Conservation (phyloP, 2,329 filamentous ascomycete genomes). For the Metarhizium brunneum region DNA sequence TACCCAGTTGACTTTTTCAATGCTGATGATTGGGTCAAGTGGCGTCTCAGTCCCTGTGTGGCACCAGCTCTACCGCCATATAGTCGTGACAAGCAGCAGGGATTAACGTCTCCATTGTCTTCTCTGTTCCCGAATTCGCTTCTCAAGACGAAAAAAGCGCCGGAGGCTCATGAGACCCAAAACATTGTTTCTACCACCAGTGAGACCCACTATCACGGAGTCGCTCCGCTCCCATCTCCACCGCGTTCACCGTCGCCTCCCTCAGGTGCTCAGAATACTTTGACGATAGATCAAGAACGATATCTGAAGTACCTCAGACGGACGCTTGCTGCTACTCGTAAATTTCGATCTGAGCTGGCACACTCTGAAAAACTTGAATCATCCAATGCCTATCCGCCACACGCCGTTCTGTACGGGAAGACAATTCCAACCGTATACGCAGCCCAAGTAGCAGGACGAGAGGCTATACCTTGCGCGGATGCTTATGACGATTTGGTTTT, state of each 20-base stretch:
- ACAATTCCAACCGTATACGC: conserved; percentile 77
- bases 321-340: conserved; percentile 60
- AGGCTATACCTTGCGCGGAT: conserved; percentile 66
- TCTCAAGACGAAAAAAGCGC: conserved; percentile 6
- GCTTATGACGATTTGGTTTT: conserved; percentile 83
- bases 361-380: conserved; percentile 49
- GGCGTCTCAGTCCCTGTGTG: conserved; percentile 70
- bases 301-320: conserved; percentile 60
- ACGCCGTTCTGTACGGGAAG: conserved; percentile 79
- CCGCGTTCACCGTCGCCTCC: conserved; percentile 9
- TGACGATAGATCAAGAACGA: conserved; percentile 16
- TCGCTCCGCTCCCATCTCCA: conserved; percentile 13
- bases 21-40: conserved; percentile 67
- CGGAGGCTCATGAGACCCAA: background rate
- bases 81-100: conserved; percentile 24
- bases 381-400: conserved; percentile 71
- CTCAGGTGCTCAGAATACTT: conserved; percentile 6
- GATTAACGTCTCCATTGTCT: conserved; percentile 31
- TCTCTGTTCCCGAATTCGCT: conserved; percentile 37
- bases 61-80: conserved; percentile 53
- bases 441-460: conserved; percentile 61
- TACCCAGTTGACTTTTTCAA: conserved; percentile 82
- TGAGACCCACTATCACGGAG: background rate
- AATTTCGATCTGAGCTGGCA: conserved; percentile 67
- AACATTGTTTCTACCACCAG: conserved; percentile 6